Conservation (phyloP, 257 asterid genomes). For the Gardenia jasminoides region DNA sequence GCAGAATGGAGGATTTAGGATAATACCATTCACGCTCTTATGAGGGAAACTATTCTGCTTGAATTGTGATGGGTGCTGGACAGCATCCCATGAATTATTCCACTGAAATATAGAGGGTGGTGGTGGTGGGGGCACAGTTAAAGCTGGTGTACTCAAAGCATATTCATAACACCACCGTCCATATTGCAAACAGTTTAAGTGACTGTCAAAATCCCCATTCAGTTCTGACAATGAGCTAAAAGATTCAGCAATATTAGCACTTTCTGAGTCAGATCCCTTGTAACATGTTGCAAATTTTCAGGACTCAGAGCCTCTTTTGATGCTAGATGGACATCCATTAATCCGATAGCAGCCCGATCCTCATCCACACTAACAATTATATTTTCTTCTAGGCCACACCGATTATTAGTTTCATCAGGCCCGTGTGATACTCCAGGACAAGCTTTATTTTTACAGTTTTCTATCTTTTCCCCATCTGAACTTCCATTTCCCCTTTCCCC, state of each 20-base stretch:
- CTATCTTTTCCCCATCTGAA: slow-evolving; percentile 25
- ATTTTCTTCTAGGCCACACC: slow-evolving; percentile 16
- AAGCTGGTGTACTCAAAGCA: slow-evolving; percentile 32
- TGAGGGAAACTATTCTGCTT: slow-evolving; percentile 47
- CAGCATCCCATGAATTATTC: slow-evolving; percentile 34
- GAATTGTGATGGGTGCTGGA: slow-evolving; percentile 37
- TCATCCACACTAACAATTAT: slow-evolving; percentile 20
- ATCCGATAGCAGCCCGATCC: slow-evolving; percentile 13
- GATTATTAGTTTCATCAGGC: slow-evolving; percentile 22
- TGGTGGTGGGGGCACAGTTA: slow-evolving; percentile 35
- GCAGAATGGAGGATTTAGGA: slow-evolving; percentile 33
- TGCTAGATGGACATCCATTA: slow-evolving; percentile 4
- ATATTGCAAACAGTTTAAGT: slow-evolving; percentile 39
- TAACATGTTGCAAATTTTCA: slow-evolving; percentile 19
- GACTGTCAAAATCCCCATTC: slow-evolving; percentile 57
- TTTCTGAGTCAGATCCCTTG: slow-evolving; percentile 21
- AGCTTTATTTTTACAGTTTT: slow-evolving; percentile 22
- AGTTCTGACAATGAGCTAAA: slow-evolving; percentile 47
- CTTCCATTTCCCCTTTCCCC: slow-evolving; percentile 15
- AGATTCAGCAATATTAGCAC: slow-evolving; percentile 31
- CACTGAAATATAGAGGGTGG: slow-evolving; percentile 30
- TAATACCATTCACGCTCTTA: slow-evolving; percentile 36
- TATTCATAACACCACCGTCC: slow-evolving; percentile 44
- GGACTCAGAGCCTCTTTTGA: slow-evolving; percentile 12
- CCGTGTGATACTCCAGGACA: slow-evolving; percentile 20